Conservation (phyloP, 495 filamentous ascomycete genomes). For the Hyaloscypha hepaticicola region DNA sequence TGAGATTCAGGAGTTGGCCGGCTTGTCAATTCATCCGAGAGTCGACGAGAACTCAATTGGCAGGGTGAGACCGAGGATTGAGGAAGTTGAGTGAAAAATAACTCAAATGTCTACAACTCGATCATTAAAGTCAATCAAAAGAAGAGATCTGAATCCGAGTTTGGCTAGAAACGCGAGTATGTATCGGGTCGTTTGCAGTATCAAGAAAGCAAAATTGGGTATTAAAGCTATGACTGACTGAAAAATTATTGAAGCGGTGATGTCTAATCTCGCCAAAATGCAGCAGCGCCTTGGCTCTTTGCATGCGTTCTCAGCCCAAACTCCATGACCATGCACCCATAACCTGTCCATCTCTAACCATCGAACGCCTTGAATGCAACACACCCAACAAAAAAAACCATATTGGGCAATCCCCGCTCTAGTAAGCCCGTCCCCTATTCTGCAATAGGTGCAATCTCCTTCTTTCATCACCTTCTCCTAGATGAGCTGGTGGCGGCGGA, state of each 20-base stretch:
- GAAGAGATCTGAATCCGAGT: background rate
- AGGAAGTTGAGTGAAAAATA: conserved; percentile 25
- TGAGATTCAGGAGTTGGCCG: conserved; percentile 41
- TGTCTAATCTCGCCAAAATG: background rate
- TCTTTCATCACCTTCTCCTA: conserved; percentile 19
- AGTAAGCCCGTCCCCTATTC: conserved; percentile 23
- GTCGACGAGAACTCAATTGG: background rate
- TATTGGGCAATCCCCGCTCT: background rate
- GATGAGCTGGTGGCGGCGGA: conserved; percentile 13
- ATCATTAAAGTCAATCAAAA: background rate
- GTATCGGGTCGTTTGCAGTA: background rate
- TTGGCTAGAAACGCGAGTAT: background rate
- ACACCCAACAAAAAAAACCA: background rate
- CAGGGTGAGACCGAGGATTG: conserved; percentile 21
- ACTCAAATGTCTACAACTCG: background rate
- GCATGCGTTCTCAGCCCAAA: background rate
- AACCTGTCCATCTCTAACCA: background rate
- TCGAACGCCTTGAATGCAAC: background rate
- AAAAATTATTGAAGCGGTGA: background rate
- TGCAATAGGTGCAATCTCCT: conserved; percentile 27
- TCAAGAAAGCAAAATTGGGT: background rate
- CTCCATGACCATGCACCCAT: background rate
- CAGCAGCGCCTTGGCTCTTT: background rate
- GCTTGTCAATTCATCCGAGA: conserved; percentile 39
- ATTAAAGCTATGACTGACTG: background rate